Base-by-base conservation (phyloP, 2,329 filamentous ascomycete genomes). In the Amauroascus verrucosus region DNA sequence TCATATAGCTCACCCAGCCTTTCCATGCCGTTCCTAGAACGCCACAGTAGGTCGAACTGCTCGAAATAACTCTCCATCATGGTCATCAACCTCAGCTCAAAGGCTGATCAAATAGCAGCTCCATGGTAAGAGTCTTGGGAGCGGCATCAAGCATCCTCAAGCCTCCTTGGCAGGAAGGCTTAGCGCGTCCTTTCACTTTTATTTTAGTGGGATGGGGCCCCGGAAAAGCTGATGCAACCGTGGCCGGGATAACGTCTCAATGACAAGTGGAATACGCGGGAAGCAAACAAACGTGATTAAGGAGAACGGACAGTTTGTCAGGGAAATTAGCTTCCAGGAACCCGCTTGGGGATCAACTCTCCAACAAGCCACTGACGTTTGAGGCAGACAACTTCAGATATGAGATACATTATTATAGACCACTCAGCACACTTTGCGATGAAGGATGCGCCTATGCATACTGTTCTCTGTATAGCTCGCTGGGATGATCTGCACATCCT, bases 131-230 rank as follows among this genome's bases (percentile, higher is more conserved):
- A 37, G 22, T 50, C 48, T 51, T 51, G 48, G 47, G 28, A 43
- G 30, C 37, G 18, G 38, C 37, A 46, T 49, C 48, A 48, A 47
- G 46, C 44, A 40, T 53, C 44, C 30, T 47, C 47, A 51, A 54
- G 52, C 49, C 38, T 51, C 40, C 49, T 51, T 51, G 49, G 49
- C 49, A 14, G 26, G 38, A 37, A 51, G 45, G 49, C 49, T 51
- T 18, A 11, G 11, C n/a, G 41, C 13, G 28, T 45, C 41, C 11
- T 28, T 16, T 30, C 24, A 14, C 13, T 38, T 38, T 13, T 24
- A 5, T 24, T 22, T 24, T 41, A 41, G 18, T 13, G 38, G 8
- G 18, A 41, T 41, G 38, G 38, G 40, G 24, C 41, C 24, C 41
- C 13, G 22, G 22, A 45, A 20, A 14, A 16, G 32, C 26, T 24